Conservation (phyloP, 139 green algal genomes). For the Desmodesmus armatus region DNA sequence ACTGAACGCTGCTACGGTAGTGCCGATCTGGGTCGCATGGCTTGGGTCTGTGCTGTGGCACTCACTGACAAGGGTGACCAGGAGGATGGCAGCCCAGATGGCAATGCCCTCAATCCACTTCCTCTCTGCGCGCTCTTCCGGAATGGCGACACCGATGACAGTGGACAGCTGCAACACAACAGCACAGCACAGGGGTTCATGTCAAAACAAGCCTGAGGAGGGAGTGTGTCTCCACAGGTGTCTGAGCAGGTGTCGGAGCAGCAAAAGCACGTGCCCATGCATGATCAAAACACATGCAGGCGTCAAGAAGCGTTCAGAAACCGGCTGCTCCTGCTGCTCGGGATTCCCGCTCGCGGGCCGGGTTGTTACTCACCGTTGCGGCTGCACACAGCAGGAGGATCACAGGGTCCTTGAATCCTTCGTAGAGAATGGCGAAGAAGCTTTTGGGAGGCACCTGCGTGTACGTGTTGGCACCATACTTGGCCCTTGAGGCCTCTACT, state of each 20-base stretch:
- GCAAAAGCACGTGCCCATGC: neutral
- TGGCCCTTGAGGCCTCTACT: constrained; percentile 28
- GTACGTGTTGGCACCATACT: constrained; percentile 78
- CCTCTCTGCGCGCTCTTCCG: constrained; percentile 78
- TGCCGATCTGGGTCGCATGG: too few relatives aligned
- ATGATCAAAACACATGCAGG: neutral
- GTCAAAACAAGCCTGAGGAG: neutral
- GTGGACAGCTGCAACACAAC: constrained; percentile 80
- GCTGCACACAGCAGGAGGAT: constrained; percentile 92
- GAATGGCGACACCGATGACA: constrained; percentile 80
- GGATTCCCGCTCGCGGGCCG: too few relatives aligned
- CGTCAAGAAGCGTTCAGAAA: neutral
- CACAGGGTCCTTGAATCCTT: constrained; percentile 87
- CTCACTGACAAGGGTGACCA: constrained; percentile 90
- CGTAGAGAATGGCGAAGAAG: constrained; percentile 76
- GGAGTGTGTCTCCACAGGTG: neutral
- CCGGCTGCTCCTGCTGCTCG: neutral
- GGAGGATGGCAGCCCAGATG: constrained; percentile 92
- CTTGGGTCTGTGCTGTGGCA: too few relatives aligned
- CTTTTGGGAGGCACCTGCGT: constrained; percentile 63
- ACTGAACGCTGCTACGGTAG: too few relatives aligned
- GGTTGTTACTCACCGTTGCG: constrained; percentile 66
- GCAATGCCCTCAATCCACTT: constrained; percentile 95
- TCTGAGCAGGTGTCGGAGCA: neutral
- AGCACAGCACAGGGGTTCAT: neutral